phyloP scores from a whole-genome alignment of 345 rosid species.

The Acer negundo region DNA sequence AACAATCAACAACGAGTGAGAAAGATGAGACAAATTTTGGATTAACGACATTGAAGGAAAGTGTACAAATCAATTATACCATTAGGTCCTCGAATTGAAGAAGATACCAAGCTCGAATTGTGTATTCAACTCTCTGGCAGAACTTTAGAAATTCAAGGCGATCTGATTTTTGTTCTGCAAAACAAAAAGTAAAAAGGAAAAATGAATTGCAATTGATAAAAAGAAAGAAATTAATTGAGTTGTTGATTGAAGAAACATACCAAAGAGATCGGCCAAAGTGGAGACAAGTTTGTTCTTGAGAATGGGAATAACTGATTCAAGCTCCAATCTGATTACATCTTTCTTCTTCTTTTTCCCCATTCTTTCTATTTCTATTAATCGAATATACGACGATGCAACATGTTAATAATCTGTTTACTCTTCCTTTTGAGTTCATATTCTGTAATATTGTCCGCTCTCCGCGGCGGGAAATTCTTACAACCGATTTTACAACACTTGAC shows the following conservation, averaged over 20 bases:
- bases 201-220: no score
- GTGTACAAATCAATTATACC: slow-evolving; percentile 29
- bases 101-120: slow-evolving; percentile 72
- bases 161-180: slow-evolving; percentile 36
- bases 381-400: neutral
- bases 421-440: no score
- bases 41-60: neutral
- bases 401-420: no score
- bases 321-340: slow-evolving; percentile 59
- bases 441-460: neutral
- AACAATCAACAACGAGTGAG: no score
- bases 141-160: slow-evolving; percentile 58
- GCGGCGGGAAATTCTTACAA: neutral
- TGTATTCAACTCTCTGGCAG: slow-evolving; percentile 65
- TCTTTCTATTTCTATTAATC: neutral
- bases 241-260: neutral
- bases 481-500: neutral
- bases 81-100: slow-evolving; percentile 73
- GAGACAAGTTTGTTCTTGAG: slow-evolving; percentile 38
- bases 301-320: slow-evolving; percentile 75
- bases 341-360: slow-evolving; percentile 49
- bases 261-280: neutral
- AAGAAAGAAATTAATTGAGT: no score
- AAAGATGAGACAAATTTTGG: no score
- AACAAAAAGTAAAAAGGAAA: neutral